phyloP scores from a whole-genome alignment of 495 filamentous ascomycete species.

The Chaetomium cochliodes region DNA sequence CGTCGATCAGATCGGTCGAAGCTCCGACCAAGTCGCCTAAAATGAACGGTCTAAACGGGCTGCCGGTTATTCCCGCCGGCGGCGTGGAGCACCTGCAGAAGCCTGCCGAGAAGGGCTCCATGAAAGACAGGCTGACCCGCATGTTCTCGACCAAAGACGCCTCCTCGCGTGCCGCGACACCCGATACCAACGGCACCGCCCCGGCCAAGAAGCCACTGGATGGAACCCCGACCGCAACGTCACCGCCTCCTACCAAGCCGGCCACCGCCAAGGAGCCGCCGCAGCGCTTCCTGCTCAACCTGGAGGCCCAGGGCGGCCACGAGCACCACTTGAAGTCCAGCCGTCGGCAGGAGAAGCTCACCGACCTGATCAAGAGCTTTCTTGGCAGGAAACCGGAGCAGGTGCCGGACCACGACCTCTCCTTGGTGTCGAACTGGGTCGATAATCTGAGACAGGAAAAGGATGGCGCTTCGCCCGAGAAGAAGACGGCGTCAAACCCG shows the following conservation, averaged over 20 bases:
- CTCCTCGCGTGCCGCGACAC: constrained; percentile 24
- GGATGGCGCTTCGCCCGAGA: constrained; percentile 65
- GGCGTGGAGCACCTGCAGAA: constrained; percentile 34
- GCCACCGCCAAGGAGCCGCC: constrained; percentile 32
- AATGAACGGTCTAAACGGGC: constrained; percentile 41
- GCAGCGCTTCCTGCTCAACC: constrained; percentile 46
- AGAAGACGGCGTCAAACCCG: constrained; percentile 72
- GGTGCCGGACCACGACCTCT: constrained; percentile 75
- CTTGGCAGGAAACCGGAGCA: constrained; percentile 76
- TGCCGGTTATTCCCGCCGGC: constrained; percentile 22
- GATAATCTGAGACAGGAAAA: constrained; percentile 89
- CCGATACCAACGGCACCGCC: constrained; percentile 26
- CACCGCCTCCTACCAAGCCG: constrained; percentile 27
- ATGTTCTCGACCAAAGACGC: constrained; percentile 53
- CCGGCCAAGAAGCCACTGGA: constrained; percentile 13
- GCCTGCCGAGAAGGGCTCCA: constrained; percentile 46
- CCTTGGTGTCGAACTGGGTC: constrained; percentile 92
- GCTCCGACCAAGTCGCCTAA: constrained; percentile 43
- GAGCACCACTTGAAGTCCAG: constrained; percentile 82
- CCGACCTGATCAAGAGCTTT: constrained; percentile 84
- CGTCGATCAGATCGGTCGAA: constrained; percentile 48
- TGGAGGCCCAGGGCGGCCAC: constrained; percentile 60
- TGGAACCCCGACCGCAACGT: constrained; percentile 15
- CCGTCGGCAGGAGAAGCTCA: constrained; percentile 90
- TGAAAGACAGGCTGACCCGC: constrained; percentile 51